Conservation (phyloP, 352 stramenopile species). For the Pythium chondricola region DNA sequence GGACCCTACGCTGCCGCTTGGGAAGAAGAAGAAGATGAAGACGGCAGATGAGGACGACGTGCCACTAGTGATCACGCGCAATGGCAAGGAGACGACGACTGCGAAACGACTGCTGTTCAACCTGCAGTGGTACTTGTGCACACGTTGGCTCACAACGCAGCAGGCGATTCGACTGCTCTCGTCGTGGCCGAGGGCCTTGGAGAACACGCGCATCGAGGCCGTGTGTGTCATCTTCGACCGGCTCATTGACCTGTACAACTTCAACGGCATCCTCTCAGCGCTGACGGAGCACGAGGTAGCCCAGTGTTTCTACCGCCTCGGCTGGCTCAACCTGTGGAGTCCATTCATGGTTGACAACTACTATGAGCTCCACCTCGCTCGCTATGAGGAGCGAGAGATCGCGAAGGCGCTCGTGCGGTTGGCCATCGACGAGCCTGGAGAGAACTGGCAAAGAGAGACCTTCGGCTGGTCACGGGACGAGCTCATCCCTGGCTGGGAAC, state of each 20-base stretch:
- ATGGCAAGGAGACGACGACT: conserved; percentile 40
- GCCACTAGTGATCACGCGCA: conserved; percentile 22
- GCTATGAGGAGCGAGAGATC: conserved; percentile 70
- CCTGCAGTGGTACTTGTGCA: conserved; percentile 64
- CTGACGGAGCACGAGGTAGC: conserved; percentile 49
- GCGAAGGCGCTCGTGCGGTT: conserved; percentile 66
- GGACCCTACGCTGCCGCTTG: no score
- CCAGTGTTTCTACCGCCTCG: conserved; percentile 57
- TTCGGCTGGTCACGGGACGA: conserved; percentile 78
- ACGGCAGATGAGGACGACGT: conserved; percentile 7
- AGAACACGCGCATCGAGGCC: conserved; percentile 43
- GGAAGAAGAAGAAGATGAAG: conserved; percentile 2
- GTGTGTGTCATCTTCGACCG: conserved; percentile 67
- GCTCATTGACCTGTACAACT: conserved; percentile 65
- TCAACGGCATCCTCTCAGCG: conserved; percentile 48
- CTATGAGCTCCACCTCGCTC: conserved; percentile 63
- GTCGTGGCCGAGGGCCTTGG: conserved; percentile 43
- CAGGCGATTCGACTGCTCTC: conserved; percentile 46
- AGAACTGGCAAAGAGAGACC: conserved; percentile 76
- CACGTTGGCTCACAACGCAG: conserved; percentile 58
- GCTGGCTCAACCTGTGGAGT: conserved; percentile 70
- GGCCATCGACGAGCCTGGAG: conserved; percentile 71
- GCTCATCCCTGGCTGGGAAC: conserved; percentile 71
- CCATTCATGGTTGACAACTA: conserved; percentile 68
- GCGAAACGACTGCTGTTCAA: conserved; percentile 57